Conservation (phyloP, 2,329 filamentous ascomycete genomes). For the Chaetomiaceae sp. region DNA sequence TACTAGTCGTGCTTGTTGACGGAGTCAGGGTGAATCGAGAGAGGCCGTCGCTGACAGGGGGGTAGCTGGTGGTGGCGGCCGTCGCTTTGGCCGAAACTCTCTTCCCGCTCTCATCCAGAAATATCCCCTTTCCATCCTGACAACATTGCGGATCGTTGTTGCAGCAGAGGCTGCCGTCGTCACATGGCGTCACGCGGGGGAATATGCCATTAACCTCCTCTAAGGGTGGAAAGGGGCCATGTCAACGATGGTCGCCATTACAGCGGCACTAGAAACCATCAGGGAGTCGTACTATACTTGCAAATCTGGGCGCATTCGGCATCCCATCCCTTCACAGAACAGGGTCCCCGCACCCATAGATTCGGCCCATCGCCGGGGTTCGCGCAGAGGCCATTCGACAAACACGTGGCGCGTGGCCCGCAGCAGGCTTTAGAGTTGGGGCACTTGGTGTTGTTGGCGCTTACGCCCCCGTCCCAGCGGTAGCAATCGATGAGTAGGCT, state of each 20-base stretch:
- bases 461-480: conserved; percentile 1
- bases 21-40: conserved; percentile 2
- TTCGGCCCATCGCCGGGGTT: conserved; percentile 7
- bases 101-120: conserved; percentile 1
- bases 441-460: conserved; percentile 14
- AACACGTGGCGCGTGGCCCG: conserved; percentile 13
- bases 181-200: conserved; percentile 13
- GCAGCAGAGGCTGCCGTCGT: conserved; percentile 8
- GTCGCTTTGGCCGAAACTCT: neutral
- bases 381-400: conserved; percentile 20
- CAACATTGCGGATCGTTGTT: neutral
- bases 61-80: conserved; percentile 16
- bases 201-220: conserved; percentile 10
- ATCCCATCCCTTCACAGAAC: conserved; percentile 14
- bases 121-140: neutral
- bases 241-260: neutral
- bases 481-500: conserved; percentile 16
- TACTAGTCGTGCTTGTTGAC: conserved; percentile 1
- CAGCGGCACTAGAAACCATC: too few relatives aligned
- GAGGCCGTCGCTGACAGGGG: conserved; percentile 1
- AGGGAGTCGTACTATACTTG: conserved; percentile 13
- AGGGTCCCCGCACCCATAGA: conserved; percentile 16
- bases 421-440: conserved; percentile 21
- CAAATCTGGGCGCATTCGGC: conserved; percentile 19
- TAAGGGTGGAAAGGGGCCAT: neutral